Evolutionary conservation across 176 grass and related monocot species (phyloP).

Genomic region (Oryza australiensis): DNA sequence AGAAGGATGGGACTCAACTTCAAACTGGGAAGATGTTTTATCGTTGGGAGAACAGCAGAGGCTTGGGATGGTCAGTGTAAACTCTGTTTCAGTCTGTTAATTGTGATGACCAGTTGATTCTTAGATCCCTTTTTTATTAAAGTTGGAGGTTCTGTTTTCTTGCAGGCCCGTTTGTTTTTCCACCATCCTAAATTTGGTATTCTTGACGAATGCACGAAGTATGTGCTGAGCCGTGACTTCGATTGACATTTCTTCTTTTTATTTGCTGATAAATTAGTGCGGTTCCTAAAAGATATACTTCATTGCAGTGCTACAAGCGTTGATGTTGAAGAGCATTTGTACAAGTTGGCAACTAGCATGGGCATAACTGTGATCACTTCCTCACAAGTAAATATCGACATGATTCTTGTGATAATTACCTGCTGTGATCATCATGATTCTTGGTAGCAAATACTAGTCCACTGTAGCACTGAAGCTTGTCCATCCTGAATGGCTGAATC

Average conservation of each 20-base stretch:
- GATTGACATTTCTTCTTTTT: slow-evolving; percentile 18
- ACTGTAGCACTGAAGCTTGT: background rate
- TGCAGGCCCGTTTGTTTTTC: slow-evolving; percentile 95
- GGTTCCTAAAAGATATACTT: slow-evolving; percentile 23
- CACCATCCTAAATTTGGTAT: slow-evolving; percentile 71
- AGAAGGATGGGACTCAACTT: slow-evolving; percentile 94
- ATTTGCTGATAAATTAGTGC: slow-evolving; percentile 1
- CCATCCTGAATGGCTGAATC: background rate
- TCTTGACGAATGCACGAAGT: slow-evolving; percentile 92
- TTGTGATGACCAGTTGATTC: background rate
- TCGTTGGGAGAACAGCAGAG: slow-evolving; percentile 95
- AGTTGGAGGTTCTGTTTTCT: slow-evolving; percentile 27
- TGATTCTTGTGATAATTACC: background rate
- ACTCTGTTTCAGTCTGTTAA: background rate
- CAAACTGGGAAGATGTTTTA: slow-evolving; percentile 92
- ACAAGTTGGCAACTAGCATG: slow-evolving; percentile 86
- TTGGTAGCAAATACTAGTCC: background rate
- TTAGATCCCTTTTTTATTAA: background rate
- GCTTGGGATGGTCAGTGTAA: slow-evolving; percentile 82
- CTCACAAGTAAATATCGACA: slow-evolving; percentile 59
- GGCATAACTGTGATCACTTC: slow-evolving; percentile 96
- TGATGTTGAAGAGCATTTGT: slow-evolving; percentile 97
- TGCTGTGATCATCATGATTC: background rate
- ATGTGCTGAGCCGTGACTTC: slow-evolving; percentile 2
- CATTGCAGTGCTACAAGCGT: slow-evolving; percentile 87